These are phyloP conservation scores for Tylopilus sp. DNA, from an alignment of 768 basidiomycete genomes.

Conservation along the genomic window DNA sequence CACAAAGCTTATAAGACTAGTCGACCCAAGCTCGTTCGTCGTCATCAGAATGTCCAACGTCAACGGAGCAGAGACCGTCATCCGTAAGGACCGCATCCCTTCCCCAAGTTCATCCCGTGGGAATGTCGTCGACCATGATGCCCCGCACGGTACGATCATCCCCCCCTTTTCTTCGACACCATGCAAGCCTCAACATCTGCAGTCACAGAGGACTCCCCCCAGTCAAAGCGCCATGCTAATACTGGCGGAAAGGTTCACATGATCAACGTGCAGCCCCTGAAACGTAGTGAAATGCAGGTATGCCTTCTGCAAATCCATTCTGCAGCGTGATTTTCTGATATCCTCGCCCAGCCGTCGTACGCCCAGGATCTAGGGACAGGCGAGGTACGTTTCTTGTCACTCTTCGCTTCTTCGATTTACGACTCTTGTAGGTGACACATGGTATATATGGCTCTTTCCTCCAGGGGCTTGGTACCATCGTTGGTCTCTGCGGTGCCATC, in stretches of 20 bases:
- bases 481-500: slow-evolving; percentile 71
- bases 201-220: slow-evolving; percentile 63
- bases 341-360: slow-evolving; percentile 70
- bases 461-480: slow-evolving; percentile 59
- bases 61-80: slow-evolving; percentile 21
- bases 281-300: slow-evolving; percentile 85
- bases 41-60: slow-evolving; percentile 22
- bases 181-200: slow-evolving; percentile 14
- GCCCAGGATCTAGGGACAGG: slow-evolving; percentile 80
- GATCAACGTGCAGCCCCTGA: slow-evolving; percentile 83
- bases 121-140: slow-evolving; percentile 73
- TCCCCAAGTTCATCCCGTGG: slow-evolving; percentile 39
- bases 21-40: background rate
- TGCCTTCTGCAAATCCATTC: slow-evolving; percentile 7
- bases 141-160: slow-evolving; percentile 52
- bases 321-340: slow-evolving; percentile 4
- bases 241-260: slow-evolving; percentile 38
- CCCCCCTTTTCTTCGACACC: background rate
- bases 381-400: slow-evolving; percentile 37
- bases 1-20: slow-evolving; percentile 14
- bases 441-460: slow-evolving; percentile 83
- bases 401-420: background rate
- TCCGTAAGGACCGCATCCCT: slow-evolving; percentile 54
- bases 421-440: slow-evolving; percentile 59
- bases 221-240: slow-evolving; percentile 31